Percentiles rank a stretch among this genome's conserved stretches.
phyloP scores from a whole-genome alignment of 1,284 basidiomycete species.

The Pterulicium gracile region DNA sequence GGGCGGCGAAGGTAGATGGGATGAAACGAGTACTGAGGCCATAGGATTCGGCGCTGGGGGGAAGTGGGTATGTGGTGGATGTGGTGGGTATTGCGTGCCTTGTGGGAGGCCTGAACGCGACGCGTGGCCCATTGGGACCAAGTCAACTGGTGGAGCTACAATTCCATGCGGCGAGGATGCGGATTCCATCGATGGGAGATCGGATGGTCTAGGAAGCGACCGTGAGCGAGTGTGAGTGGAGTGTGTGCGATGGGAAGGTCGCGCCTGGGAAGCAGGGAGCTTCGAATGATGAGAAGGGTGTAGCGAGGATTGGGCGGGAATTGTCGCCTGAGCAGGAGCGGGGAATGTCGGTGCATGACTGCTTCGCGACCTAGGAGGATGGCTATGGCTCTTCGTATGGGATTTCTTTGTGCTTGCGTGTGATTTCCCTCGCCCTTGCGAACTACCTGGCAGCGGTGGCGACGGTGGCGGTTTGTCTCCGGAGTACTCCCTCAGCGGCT shows the following conservation, averaged over 20 bases:
- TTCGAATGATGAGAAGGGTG: background rate
- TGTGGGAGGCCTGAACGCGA: too few relatives aligned
- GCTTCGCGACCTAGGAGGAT: background rate
- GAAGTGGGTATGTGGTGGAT: too few relatives aligned
- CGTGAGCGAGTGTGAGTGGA: background rate
- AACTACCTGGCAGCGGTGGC: background rate
- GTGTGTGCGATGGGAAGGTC: background rate
- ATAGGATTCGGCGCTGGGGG: background rate
- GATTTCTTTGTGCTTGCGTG: background rate
- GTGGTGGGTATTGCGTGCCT: too few relatives aligned
- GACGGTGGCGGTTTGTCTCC: background rate
- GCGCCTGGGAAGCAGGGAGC: too few relatives aligned
- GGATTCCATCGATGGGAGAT: slow-evolving; percentile 1
- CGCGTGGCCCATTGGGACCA: too few relatives aligned
- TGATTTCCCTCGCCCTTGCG: background rate
- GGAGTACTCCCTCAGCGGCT: background rate
- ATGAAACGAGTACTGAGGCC: background rate
- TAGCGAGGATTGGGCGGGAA: background rate
- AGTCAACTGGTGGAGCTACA: background rate
- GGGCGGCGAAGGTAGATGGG: background rate
- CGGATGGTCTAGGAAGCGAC: background rate
- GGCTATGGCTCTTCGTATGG: background rate
- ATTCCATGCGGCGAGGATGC: background rate
- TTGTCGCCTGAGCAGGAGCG: background rate
- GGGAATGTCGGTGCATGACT: background rate